Conservation (phyloP, 352 stramenopile species). For the Phytophthora citrophthora region DNA sequence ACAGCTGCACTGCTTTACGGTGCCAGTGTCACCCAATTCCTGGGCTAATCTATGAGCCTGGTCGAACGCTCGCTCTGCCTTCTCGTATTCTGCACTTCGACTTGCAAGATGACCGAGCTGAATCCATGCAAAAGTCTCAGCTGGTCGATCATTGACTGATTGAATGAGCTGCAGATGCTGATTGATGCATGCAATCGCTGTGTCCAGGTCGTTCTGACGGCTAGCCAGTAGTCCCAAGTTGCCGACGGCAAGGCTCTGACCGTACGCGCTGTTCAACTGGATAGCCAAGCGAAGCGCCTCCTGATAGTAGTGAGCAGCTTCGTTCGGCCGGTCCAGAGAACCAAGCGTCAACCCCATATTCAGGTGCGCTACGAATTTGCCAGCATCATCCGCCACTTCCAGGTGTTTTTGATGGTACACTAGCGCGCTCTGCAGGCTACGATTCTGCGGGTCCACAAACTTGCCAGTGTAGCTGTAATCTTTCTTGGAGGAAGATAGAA, state of each 20-base stretch:
- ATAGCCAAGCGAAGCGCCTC: slow-evolving; percentile 88
- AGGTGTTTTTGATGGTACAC: slow-evolving; percentile 83
- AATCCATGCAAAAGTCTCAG: slow-evolving; percentile 88
- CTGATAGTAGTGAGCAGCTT: slow-evolving; percentile 86
- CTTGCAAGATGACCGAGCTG: slow-evolving; percentile 83
- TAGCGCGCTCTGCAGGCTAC: slow-evolving; percentile 54
- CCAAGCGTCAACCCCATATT: slow-evolving; percentile 87
- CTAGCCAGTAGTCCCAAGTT: slow-evolving; percentile 89
- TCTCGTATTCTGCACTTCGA: slow-evolving; percentile 59
- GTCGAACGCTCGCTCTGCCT: slow-evolving; percentile 77
- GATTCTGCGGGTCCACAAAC: slow-evolving; percentile 62
- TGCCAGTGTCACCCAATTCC: slow-evolving; percentile 66
- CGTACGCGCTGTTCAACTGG: slow-evolving; percentile 83
- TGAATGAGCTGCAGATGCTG: slow-evolving; percentile 92
- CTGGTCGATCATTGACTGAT: slow-evolving; percentile 75
- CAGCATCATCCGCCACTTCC: slow-evolving; percentile 78
- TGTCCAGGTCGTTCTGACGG: slow-evolving; percentile 82
- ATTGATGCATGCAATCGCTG: slow-evolving; percentile 85
- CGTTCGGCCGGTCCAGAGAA: slow-evolving; percentile 66
- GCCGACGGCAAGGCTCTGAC: slow-evolving; percentile 86
- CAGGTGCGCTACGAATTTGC: slow-evolving; percentile 87
- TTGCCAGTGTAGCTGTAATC: slow-evolving; percentile 79
- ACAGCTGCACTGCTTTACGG: slow-evolving; percentile 82
- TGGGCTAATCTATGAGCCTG: slow-evolving; percentile 80
- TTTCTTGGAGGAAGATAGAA: slow-evolving; percentile 62